Base-by-base conservation (phyloP, 352 stramenopile genomes). In the Phytophthora fragariae region DNA sequence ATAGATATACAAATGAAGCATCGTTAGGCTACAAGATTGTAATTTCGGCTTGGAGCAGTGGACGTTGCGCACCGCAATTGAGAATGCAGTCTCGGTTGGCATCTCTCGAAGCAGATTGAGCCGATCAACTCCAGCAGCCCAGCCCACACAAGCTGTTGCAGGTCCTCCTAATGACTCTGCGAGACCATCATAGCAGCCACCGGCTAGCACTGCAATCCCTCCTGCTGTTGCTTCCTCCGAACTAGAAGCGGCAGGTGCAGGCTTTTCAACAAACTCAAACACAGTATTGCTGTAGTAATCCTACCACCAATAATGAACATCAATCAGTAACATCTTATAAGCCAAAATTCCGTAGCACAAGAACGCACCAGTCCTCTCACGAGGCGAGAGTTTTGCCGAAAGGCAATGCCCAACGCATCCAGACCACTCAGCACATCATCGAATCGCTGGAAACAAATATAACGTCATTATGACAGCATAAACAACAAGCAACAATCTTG, bases 211-310 rank as follows among this genome's bases (percentile, higher is more conserved):
- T 19, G 91, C 89, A 62, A 96, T 92, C 11, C 89, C 89, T 35
- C 79, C 75, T 29, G 63, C 59, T 35, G 58, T 61, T 17, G 73
- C 59, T 41, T 80, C 57, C 9, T 75, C 52, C 3, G 63, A 50
- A 10, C 74, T 52, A 0, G 31, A 44, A 27, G 35, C 33, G 39
- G 47, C 50, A 12, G 55, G 58, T 47, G 33, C 60, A 47, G 68
- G 49, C 24, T 71, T 78, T 71, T 97, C 90, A 14, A 97, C 77
- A 76, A 97, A 96, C 70, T 97, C 91, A 57, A 97, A 97, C 3
- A 97, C 89, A 1, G 91, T 97, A 72, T 96, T 83, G 66, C 89
- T 96, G 74, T 97, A 97, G 75, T 97, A 97, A 65, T 97, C 91
- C 90, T 97, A 54, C 3, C n/a, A 59, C 6, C 44, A 9, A 21